These are phyloP conservation scores for Blepharisma japonicum DNA, from an alignment of 73 alveolate species.

Conservation along the genomic window DNA sequence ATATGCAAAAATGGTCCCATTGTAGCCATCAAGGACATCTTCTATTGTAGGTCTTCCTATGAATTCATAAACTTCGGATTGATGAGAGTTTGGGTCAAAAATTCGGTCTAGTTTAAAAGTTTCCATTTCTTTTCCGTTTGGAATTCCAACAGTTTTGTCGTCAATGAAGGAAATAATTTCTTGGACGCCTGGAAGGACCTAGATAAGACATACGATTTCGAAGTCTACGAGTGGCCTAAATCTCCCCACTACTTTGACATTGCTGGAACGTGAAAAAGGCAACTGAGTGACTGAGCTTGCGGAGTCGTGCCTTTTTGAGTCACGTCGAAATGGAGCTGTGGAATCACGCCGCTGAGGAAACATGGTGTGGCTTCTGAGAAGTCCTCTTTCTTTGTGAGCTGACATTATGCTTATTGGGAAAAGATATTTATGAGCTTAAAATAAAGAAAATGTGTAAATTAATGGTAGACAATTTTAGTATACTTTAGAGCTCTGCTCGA, in stretches of 20 bases:
- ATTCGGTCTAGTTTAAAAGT: slow-evolving; percentile 71
- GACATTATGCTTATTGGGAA: no score
- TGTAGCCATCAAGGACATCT: slow-evolving; percentile 73
- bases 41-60: slow-evolving; percentile 72
- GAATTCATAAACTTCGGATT: slow-evolving; percentile 58
- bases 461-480: no score
- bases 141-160: slow-evolving; percentile 40
- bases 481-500: no score
- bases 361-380: no score
- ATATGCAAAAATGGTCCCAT: slow-evolving; percentile 92
- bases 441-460: no score
- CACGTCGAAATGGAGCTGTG: no score
- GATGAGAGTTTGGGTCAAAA: slow-evolving; percentile 60
- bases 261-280: neutral
- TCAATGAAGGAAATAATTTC: slow-evolving; percentile 16
- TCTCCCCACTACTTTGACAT: slow-evolving; percentile 56
- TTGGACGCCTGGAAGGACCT: no score
- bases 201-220: slow-evolving; percentile 31
- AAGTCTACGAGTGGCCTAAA: slow-evolving; percentile 48
- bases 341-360: no score
- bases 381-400: no score
- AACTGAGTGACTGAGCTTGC: no score
- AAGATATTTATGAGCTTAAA: no score
- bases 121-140: slow-evolving; percentile 7
- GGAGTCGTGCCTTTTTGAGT: no score